These are phyloP conservation scores for Phytopythium cucurbitacearum DNA, from an alignment of 352 stramenopile genomes.

Conservation along the genomic window DNA sequence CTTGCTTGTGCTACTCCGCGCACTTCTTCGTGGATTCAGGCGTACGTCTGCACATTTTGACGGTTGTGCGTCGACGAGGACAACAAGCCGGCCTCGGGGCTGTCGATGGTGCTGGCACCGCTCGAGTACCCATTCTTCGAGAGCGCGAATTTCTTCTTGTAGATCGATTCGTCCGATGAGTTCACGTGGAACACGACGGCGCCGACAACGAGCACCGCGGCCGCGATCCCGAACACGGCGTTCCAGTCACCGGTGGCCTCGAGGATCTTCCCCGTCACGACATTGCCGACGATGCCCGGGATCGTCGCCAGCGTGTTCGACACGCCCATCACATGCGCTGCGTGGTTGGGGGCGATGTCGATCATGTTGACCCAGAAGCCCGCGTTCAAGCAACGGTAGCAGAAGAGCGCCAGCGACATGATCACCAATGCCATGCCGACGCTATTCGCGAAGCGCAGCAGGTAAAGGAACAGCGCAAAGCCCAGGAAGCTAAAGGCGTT, in stretches of 20 bases:
- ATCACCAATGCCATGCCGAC: slow-evolving; percentile 8
- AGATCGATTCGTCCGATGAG: slow-evolving; percentile 72
- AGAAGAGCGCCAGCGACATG: slow-evolving; percentile 51
- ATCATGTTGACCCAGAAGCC: slow-evolving; percentile 91
- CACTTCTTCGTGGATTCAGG: too few species aligned
- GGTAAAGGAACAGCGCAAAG: slow-evolving; percentile 63
- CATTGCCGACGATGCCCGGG: slow-evolving; percentile 79
- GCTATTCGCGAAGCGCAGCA: slow-evolving; percentile 55
- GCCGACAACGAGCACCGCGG: slow-evolving; percentile 59
- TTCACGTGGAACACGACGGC: slow-evolving; percentile 66
- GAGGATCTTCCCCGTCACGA: slow-evolving; percentile 82
- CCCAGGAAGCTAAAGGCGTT: slow-evolving; percentile 73
- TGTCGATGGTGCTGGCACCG: slow-evolving; percentile 2
- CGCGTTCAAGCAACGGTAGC: slow-evolving; percentile 60
- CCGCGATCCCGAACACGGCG: slow-evolving; percentile 78
- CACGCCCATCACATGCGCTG: slow-evolving; percentile 81
- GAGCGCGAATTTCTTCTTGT: slow-evolving; percentile 4
- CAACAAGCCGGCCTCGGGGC: slow-evolving; percentile 18
- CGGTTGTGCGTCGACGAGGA: too few species aligned
- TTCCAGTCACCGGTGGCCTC: slow-evolving; percentile 66
- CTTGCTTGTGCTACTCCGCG: too few species aligned
- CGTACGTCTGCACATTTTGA: too few species aligned
- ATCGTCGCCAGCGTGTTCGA: slow-evolving; percentile 85
- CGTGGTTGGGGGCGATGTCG: slow-evolving; percentile 73
- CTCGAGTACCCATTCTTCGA: background rate